These are phyloP conservation scores for Syzygium aqueum DNA, from an alignment of 345 rosid species.

Conservation along the genomic window DNA sequence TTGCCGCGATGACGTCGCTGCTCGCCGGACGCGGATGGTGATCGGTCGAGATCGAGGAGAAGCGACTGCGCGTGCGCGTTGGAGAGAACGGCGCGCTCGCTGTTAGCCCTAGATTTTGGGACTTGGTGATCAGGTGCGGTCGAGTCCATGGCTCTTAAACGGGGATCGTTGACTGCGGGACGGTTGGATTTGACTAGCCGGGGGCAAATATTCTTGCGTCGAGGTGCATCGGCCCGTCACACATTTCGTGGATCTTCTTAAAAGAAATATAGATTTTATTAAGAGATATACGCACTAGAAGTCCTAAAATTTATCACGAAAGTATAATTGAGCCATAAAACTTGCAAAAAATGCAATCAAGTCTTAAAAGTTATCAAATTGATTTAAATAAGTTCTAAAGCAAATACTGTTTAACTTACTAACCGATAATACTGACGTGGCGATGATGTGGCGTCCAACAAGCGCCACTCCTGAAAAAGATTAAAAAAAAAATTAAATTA, in stretches of 20 bases:
- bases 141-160: neutral
- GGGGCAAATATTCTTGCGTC: accelerated
- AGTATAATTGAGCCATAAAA: no score
- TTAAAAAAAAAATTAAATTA: no score
- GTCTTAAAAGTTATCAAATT: no score
- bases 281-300: no score
- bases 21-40: neutral
- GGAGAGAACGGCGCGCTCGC: neutral
- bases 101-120: conserved; percentile 3
- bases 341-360: no score
- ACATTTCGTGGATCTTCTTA: neutral
- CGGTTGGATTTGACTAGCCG: neutral
- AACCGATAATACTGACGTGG: no score
- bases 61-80: neutral
- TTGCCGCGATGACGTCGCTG: neutral
- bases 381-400: no score
- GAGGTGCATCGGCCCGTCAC: neutral
- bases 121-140: neutral
- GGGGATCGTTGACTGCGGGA: neutral
- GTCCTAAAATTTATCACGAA: no score
- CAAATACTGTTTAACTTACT: no score
- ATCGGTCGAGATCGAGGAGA: neutral
- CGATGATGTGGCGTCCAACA: no score
- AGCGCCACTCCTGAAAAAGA: no score
- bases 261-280: neutral